These are phyloP conservation scores for Lactuca saligna DNA, from an alignment of 129 eudicot species.

Conservation along the genomic window DNA sequence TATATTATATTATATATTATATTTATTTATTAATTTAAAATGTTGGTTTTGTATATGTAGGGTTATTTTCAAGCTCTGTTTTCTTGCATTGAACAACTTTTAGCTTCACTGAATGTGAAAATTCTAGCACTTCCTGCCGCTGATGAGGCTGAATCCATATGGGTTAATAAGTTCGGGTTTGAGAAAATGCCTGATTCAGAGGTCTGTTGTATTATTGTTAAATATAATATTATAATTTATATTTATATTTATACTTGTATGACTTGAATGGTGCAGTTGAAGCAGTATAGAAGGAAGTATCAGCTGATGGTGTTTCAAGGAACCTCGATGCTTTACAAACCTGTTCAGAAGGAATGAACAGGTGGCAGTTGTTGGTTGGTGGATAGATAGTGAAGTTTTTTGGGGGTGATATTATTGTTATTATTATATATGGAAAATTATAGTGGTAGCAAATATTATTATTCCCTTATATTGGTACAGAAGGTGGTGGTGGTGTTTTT, in stretches of 20 bases:
- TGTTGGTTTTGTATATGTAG: slow-evolving; percentile 29
- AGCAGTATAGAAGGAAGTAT: slow-evolving; percentile 41
- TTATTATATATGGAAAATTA: slow-evolving; percentile 1
- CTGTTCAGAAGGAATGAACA: slow-evolving; percentile 39
- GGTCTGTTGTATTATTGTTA: slow-evolving; percentile 31
- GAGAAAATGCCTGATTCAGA: slow-evolving; percentile 45
- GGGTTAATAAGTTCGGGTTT: slow-evolving; percentile 83
- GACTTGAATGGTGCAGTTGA: slow-evolving; percentile 43
- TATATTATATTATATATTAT: neutral
- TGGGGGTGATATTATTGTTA: neutral
- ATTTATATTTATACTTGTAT: neutral
- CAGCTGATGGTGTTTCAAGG: slow-evolving; percentile 78
- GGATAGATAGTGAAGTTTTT: slow-evolving; percentile 12
- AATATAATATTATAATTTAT: neutral
- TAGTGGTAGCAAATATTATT: slow-evolving; percentile 1
- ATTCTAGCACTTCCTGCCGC: slow-evolving; percentile 85
- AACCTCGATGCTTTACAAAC: slow-evolving; percentile 67
- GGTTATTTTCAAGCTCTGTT: slow-evolving; percentile 81
- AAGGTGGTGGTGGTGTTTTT: neutral
- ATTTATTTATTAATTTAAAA: slow-evolving; percentile 19
- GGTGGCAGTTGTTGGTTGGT: neutral
- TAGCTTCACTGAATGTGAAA: slow-evolving; percentile 61
- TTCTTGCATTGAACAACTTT: slow-evolving; percentile 66
- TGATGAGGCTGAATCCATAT: slow-evolving; percentile 72
- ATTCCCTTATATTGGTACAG: slow-evolving; percentile 14